Base-by-base conservation (phyloP, 371 early-diverging fungal species). In the Mortierella sp. region DNA sequence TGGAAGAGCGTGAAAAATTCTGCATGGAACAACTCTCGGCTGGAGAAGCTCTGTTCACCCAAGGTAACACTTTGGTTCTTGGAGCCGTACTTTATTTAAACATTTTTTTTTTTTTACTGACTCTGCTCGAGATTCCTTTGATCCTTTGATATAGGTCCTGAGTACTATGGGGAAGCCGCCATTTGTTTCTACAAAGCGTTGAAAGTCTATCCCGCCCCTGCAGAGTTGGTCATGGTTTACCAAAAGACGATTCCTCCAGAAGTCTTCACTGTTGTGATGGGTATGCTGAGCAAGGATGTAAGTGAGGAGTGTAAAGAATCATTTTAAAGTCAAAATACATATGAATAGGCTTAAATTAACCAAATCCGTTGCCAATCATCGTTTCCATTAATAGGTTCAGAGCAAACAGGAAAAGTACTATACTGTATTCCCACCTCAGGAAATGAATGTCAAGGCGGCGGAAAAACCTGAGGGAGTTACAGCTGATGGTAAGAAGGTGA, bases 171-270 rank as follows among this genome's bases (percentile, higher is more conserved):
- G 12, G 87, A 88, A n/a, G 96, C 97, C 13, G 95, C 97, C 12
- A 88, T 91, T 51, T 90, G 91, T 62, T 95, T 96, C 85, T 96
- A 90, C 86, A 88, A 88, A 74, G 98, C 97, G 3, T 85, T 97
- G 59, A 93, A 92, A 85, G 95, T 96, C 10, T 96, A 96, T 85
- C 96, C 96, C 40, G 92, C 95, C 64, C 97, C 98, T 22, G 86
- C 95, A 72, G 94, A 97, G 84, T 83, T 98, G 51, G 88, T 98
- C 65, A 91, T 93, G 92, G 92, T 96, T 49, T 94, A 96, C 75
- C 94, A 96, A 85, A 93, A 94, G 85, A 93, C 96, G 4, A 85
- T 96, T 29, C 97, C 97, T 22, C 90, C 91, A 35, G 87, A 89
- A 35, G 92, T 97, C 10, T 93, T 97, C 79, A 87, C 91, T 64